phyloP scores from a whole-genome alignment of 2,329 filamentous ascomycete genomes.

The Plenodomus biglobosus region DNA sequence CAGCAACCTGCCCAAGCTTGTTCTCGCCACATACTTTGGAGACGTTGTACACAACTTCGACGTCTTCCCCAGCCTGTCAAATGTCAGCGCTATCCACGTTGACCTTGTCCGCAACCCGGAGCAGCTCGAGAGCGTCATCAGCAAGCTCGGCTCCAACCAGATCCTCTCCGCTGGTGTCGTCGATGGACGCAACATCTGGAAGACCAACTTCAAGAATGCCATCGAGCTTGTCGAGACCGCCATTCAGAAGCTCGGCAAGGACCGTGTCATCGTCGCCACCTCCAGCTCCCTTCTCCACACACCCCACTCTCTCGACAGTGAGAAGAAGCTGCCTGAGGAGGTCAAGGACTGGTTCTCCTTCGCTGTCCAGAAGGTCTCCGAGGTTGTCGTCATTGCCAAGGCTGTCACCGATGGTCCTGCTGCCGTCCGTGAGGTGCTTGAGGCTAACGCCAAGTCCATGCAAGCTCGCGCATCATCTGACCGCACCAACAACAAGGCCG shows the following conservation, averaged over 20 bases:
- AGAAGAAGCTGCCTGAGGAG: slow-evolving; percentile 96
- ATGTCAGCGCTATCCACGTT: slow-evolving; percentile 83
- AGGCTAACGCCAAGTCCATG: slow-evolving; percentile 95
- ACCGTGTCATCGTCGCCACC: slow-evolving; percentile 93
- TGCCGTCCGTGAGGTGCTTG: slow-evolving; percentile 81
- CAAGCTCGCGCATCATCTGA: slow-evolving; percentile 87
- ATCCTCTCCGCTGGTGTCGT: slow-evolving; percentile 94
- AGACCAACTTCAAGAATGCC: slow-evolving; percentile 97
- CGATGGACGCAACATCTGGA: slow-evolving; percentile 99
- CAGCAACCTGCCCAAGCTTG: slow-evolving; percentile 79
- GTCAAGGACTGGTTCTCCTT: slow-evolving; percentile 99
- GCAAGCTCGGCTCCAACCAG: slow-evolving; percentile 83
- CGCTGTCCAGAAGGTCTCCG: slow-evolving; percentile 87
- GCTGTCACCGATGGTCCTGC: slow-evolving; percentile 91
- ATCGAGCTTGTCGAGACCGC: slow-evolving; percentile 89
- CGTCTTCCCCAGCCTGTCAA: slow-evolving; percentile 70
- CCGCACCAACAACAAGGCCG: slow-evolving; percentile 94
- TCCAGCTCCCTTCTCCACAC: slow-evolving; percentile 98
- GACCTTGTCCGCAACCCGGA: slow-evolving; percentile 98
- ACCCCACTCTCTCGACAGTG: slow-evolving; percentile 93
- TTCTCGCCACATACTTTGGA: slow-evolving; percentile 97
- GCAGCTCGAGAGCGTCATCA: slow-evolving; percentile 85
- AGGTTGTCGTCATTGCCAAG: slow-evolving; percentile 93
- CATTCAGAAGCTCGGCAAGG: slow-evolving; percentile 94
- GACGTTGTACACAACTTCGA: slow-evolving; percentile 99